Conservation (phyloP, 495 filamentous ascomycete species). For the Xylaria grammica region DNA sequence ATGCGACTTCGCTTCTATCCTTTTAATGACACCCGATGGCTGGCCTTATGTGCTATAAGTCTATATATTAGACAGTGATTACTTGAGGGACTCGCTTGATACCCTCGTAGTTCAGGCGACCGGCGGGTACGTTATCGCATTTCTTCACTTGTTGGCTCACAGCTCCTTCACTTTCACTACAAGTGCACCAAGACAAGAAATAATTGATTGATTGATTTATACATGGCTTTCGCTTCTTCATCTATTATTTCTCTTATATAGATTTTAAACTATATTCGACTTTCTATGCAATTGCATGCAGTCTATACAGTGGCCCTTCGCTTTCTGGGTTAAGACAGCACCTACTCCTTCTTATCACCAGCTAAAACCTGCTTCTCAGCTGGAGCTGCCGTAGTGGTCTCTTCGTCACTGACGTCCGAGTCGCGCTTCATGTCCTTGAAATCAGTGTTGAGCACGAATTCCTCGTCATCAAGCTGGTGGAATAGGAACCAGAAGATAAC, state of each 20-base stretch:
- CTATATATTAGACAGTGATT: no score
- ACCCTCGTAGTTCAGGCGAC: no score
- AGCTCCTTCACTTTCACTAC: background rate
- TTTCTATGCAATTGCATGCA: background rate
- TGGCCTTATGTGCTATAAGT: no score
- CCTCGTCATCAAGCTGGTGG: constrained; percentile 50
- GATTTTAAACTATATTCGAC: background rate
- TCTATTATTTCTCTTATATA: background rate
- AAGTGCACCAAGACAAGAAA: background rate
- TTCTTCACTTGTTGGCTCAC: background rate
- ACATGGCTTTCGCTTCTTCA: background rate
- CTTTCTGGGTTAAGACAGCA: background rate
- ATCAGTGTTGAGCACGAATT: constrained; percentile 47
- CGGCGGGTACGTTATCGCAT: background rate
- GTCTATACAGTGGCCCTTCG: background rate
- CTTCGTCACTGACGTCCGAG: constrained; percentile 48
- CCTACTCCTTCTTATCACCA: constrained; percentile 35
- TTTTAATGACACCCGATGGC: no score
- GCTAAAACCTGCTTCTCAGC: constrained; percentile 34
- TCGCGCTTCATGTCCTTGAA: constrained; percentile 43
- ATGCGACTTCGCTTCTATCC: no score
- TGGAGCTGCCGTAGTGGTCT: constrained; percentile 22
- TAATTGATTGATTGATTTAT: background rate
- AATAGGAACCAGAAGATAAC: constrained; percentile 55
- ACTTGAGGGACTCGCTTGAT: no score